Conservation (phyloP, 495 filamentous ascomycete species). For the Penicillium turbatum region DNA sequence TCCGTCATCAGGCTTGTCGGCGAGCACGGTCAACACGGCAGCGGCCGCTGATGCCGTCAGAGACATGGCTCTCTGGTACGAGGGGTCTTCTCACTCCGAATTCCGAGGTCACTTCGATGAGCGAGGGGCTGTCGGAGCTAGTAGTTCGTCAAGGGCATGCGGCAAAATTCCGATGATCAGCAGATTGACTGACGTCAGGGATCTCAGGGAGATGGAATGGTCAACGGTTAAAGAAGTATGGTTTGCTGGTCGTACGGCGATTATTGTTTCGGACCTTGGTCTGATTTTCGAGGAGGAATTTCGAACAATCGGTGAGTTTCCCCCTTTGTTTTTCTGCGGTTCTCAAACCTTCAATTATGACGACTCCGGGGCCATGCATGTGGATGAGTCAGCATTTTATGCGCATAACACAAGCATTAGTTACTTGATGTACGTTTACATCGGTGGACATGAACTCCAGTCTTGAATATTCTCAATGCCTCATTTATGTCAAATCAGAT, state of each 20-base stretch:
- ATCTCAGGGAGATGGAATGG: conserved; percentile 23
- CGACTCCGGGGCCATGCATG: background rate
- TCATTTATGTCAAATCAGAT: background rate
- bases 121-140: conserved; percentile 11
- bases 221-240: background rate
- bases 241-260: background rate
- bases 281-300: background rate
- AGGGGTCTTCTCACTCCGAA: background rate
- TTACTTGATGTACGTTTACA: too few species aligned
- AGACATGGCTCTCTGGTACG: conserved; percentile 28
- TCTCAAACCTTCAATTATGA: conserved; percentile 5
- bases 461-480: background rate
- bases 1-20: conserved; percentile 17
- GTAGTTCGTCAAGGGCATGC: conserved; percentile 17
- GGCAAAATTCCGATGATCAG: conserved; percentile 8
- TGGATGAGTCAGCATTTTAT: conserved; percentile 5
- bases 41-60: conserved; percentile 27
- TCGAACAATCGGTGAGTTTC: background rate
- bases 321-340: conserved; percentile 5
- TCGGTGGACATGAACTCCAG: too few species aligned
- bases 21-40: conserved; percentile 24
- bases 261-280: background rate
- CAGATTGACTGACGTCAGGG: conserved; percentile 34
- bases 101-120: conserved; percentile 1
- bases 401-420: too few species aligned